A percentile compares a stretch with the other conserved stretches of the same genome.
phyloP scores from a whole-genome alignment of 345 rosid species.

The Combretum micranthum region DNA sequence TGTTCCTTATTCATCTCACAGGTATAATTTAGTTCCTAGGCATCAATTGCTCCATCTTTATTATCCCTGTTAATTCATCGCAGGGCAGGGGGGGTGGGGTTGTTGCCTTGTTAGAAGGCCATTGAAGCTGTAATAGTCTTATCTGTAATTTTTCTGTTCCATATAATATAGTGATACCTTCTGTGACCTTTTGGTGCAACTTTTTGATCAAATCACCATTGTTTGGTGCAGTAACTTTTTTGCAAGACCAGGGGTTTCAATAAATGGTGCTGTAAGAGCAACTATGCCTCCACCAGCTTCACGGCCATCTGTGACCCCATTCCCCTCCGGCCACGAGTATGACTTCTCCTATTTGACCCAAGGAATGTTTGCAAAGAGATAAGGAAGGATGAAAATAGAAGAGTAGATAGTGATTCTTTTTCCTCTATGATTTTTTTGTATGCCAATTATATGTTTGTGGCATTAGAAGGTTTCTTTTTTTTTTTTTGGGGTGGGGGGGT shows the following conservation, averaged over 20 bases:
- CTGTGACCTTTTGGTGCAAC: too few species aligned
- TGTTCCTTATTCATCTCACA: constrained; percentile 24
- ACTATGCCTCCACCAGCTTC: constrained; percentile 16
- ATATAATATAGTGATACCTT: too few species aligned
- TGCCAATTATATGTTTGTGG: background rate
- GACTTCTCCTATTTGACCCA: constrained; percentile 42
- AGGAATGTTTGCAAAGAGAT: constrained; percentile 36
- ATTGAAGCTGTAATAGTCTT: too few species aligned
- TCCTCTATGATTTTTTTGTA: background rate
- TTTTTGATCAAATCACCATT: background rate
- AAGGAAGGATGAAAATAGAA: constrained; percentile 1
- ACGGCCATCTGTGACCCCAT: constrained; percentile 16
- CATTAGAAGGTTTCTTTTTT: background rate
- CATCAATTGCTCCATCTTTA: too few species aligned
- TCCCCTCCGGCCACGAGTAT: constrained; percentile 31
- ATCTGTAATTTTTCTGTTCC: too few species aligned
- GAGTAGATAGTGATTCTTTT: background rate
- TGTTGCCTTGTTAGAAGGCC: too few species aligned
- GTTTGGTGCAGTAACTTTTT: constrained; percentile 23
- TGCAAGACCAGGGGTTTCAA: constrained; percentile 18
- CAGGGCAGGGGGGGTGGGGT: too few species aligned
- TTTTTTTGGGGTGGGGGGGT: too few species aligned
- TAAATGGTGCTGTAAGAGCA: constrained; percentile 14
- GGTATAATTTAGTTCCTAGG: constrained; percentile 15
- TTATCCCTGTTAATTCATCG: too few species aligned